Percentiles rank a stretch among this genome's conserved stretches.
Evolutionary conservation across 441 rosid genomes (phyloP).

Genomic region (Pelargonium myrrhifolium): DNA sequence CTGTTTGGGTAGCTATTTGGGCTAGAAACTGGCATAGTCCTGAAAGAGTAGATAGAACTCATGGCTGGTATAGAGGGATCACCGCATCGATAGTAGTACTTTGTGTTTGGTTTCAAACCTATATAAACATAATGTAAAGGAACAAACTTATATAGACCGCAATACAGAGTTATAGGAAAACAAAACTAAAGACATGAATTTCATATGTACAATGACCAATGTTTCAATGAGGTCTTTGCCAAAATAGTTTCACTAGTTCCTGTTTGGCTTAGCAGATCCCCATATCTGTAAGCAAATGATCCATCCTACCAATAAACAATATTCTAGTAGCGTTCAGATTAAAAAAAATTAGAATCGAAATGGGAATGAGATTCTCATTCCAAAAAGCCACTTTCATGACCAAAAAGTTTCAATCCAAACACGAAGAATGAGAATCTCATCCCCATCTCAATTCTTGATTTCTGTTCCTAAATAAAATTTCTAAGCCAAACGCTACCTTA

Average conservation of each 20-base stretch:
- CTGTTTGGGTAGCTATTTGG: conserved; percentile 38
- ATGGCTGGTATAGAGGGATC: conserved; percentile 42
- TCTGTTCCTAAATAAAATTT: not conserved
- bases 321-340: too few species aligned
- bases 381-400: too few species aligned
- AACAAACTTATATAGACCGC: not conserved
- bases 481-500: not conserved
- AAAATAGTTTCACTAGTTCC: not conserved
- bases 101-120: conserved; percentile 39
- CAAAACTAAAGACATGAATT: not conserved
- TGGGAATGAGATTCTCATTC: too few species aligned
- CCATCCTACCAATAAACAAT: not conserved
- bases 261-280: not conserved
- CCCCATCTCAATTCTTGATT: too few species aligned
- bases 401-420: too few species aligned
- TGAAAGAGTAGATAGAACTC: conserved; percentile 34
- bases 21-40: conserved; percentile 42
- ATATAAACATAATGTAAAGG: not conserved
- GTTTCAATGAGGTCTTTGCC: too few species aligned
- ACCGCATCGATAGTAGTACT: conserved; percentile 48
- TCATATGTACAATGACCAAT: not conserved
- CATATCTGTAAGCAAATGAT: not conserved
- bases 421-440: too few species aligned
- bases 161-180: not conserved
- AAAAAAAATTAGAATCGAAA: too few species aligned